phyloP scores from a whole-genome alignment of 2,329 filamentous ascomycete species.

The Rhynchosporium secalis region DNA sequence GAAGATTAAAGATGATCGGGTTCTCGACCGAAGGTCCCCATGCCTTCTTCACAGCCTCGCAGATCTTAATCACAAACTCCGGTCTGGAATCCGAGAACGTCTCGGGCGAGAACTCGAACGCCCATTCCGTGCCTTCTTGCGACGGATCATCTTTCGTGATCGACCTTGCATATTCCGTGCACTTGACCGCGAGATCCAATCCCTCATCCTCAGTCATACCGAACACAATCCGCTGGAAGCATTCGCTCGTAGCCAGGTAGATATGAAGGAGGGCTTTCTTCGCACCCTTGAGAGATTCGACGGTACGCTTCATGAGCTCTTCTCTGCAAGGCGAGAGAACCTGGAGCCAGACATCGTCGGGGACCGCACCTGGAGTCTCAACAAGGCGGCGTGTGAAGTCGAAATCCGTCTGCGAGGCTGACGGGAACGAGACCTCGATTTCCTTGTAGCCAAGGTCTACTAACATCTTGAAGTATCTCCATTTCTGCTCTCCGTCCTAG shows the following conservation, averaged over 20 bases:
- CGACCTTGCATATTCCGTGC: constrained; percentile 80
- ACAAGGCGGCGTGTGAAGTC: constrained; percentile 88
- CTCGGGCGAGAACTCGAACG: constrained; percentile 82
- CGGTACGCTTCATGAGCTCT: constrained; percentile 85
- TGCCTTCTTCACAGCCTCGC: constrained; percentile 89
- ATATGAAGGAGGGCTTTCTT: constrained; percentile 96
- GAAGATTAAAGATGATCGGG: constrained; percentile 94
- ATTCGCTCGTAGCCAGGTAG: constrained; percentile 94
- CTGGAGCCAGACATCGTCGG: constrained; percentile 88
- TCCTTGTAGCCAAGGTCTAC: constrained; percentile 93
- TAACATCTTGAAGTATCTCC: constrained; percentile 92
- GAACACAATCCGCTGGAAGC: constrained; percentile 91
- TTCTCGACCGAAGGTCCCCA: constrained; percentile 81
- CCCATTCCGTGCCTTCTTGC: constrained; percentile 63
- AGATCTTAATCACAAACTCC: constrained; percentile 80
- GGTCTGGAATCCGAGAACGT: constrained; percentile 87
- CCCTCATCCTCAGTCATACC: constrained; percentile 80
- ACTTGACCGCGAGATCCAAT: constrained; percentile 78
- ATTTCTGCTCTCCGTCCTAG: constrained; percentile 92
- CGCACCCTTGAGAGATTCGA: constrained; percentile 82
- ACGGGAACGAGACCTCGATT: constrained; percentile 95
- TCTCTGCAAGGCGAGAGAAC: constrained; percentile 89
- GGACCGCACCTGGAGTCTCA: constrained; percentile 78
- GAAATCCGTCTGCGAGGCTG: constrained; percentile 92
- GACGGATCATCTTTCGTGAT: constrained; percentile 79